Conservation (phyloP, 176 grass and related monocot species). For the Bolboschoenus planiculmis region DNA sequence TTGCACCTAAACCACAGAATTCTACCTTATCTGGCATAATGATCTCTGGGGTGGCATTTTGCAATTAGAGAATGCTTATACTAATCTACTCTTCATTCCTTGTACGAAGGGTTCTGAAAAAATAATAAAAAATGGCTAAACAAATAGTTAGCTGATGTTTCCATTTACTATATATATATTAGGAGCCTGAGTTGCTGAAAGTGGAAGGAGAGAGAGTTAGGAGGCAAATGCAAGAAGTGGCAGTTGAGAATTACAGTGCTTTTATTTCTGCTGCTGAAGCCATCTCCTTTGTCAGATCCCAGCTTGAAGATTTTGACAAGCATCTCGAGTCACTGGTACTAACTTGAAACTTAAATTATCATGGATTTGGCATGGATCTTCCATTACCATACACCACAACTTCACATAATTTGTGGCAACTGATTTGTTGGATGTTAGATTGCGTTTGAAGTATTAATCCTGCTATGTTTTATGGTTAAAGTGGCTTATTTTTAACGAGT, state of each 20-base stretch:
- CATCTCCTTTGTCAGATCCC: constrained; percentile 74
- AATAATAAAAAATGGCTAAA: not conserved
- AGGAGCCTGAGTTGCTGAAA: constrained; percentile 96
- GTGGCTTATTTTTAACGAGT: not conserved
- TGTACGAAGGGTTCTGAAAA: not conserved
- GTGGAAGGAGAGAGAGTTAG: constrained; percentile 95
- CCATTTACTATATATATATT: constrained; percentile 9
- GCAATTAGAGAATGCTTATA: not conserved
- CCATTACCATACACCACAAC: constrained; percentile 2
- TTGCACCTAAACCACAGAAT: not conserved
- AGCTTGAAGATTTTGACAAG: constrained; percentile 88
- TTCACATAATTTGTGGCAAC: not conserved
- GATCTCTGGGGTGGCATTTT: not conserved
- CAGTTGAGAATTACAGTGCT: constrained; percentile 88
- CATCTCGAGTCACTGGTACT: constrained; percentile 82
- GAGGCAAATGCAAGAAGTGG: constrained; percentile 99
- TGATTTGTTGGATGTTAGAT: not conserved
- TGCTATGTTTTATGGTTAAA: not conserved
- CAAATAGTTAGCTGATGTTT: not conserved
- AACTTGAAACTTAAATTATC: not conserved
- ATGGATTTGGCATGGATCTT: not conserved
- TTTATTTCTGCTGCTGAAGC: constrained; percentile 93
- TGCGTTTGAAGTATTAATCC: not conserved
- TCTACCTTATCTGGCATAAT: not conserved
- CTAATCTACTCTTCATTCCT: not conserved